These are phyloP conservation scores for Penicillium sp. DNA, from an alignment of 2,329 filamentous ascomycete genomes.

Conservation along the genomic window DNA sequence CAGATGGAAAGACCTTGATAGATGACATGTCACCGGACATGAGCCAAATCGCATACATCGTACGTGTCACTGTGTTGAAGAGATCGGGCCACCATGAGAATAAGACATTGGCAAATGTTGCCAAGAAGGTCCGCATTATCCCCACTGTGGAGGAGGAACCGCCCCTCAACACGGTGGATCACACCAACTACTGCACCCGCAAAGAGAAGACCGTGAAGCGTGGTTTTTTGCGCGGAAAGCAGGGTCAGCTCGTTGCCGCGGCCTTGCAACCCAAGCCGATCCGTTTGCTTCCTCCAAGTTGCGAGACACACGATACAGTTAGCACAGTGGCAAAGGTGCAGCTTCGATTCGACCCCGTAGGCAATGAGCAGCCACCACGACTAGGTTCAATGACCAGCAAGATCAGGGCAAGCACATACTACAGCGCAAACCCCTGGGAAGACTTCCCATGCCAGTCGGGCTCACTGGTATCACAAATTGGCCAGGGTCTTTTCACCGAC, in stretches of 20 bases:
- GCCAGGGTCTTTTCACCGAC: constrained; percentile 55
- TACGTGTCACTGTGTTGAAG: constrained; percentile 51
- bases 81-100: constrained; percentile 36
- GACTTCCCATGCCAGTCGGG: constrained; percentile 49
- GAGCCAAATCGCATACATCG: constrained; percentile 59
- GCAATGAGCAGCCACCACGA: constrained; percentile 53
- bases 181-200: constrained; percentile 52
- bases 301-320: constrained; percentile 40
- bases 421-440: constrained; percentile 51
- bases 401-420: constrained; percentile 60
- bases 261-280: constrained; percentile 60
- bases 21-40: constrained; percentile 66
- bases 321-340: constrained; percentile 58
- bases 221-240: constrained; percentile 58
- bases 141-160: constrained; percentile 61
- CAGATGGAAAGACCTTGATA: constrained; percentile 50
- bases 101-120: constrained; percentile 50
- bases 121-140: constrained; percentile 59
- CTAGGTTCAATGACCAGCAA: constrained; percentile 55
- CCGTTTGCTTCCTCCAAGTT: constrained; percentile 46
- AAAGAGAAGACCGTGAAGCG: constrained; percentile 62
- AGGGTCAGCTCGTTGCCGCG: constrained; percentile 59
- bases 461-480: constrained; percentile 40
- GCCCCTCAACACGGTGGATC: constrained; percentile 53
- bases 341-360: constrained; percentile 61